Evolutionary conservation across 768 basidiomycete species (phyloP), one percentile per base, ranked within the genome.

Genomic region (Dentipellis fragilis): DNA sequence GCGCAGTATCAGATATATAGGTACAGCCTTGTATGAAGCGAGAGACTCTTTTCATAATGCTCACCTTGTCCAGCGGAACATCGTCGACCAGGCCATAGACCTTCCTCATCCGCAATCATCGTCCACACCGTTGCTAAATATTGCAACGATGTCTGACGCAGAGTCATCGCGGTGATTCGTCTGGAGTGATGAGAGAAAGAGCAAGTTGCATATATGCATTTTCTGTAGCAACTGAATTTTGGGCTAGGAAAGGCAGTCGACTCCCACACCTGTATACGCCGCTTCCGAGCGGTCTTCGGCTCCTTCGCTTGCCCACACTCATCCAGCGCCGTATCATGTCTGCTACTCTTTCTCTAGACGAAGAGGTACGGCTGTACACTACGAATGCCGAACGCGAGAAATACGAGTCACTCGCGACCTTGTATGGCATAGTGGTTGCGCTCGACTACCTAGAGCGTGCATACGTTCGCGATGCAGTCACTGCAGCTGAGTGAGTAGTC

Each of bases 361-460:
- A 96, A 77, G 94, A 97, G 68, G 93, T 87, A 8, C 80, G 94
- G 36, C 74, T 96, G 11, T 91, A 90, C 73, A 83, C 79, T 12
- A 90, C 81, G 29, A 95, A 95, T 65, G 78, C 88, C 7, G 93
- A 96, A 64, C 76, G 95, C 51, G 96, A 97, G 67, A 85, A 84
- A 64, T 87, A 85, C 63, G 93, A 87, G 65, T 85, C 88, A 10
- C 75, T 93, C 16, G 87, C 91, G 0, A 98, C 92, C 4, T 75
- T 99, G 6, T 99, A 88, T 63, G 89, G 91, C 8, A 89, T 99
- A 63, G 10, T 96, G 56, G 87, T 94, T 48, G 81, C 88, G 2
- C 74, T 99, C 10, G 93, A 98, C 64, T 97, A 94, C 66, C 85
- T 97, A 21, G 95, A 99, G 68, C 79, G 93, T 42, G 95, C 93